A percentile compares a stretch with the other conserved stretches of the same genome.
Evolutionary conservation across 371 early-diverging fungal genomes (phyloP).

Genomic region (Apophysomyces trapeziformis): DNA sequence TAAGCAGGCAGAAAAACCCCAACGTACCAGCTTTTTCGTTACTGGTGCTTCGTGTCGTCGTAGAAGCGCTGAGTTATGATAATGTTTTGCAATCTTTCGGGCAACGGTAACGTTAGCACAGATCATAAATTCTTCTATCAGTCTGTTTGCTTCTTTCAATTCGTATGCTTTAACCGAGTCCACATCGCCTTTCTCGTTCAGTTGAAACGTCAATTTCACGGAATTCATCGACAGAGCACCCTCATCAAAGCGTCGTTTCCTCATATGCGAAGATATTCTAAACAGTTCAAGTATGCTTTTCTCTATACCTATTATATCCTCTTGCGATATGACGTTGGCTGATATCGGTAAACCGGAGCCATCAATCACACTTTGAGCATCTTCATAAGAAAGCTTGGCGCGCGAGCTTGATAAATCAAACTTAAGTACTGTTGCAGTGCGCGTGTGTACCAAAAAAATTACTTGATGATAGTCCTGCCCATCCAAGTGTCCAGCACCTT

Average conservation of each 20-base stretch:
- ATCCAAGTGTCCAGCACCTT: slow-evolving; percentile 64
- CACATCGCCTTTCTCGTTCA: slow-evolving; percentile 78
- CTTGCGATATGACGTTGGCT: slow-evolving; percentile 17
- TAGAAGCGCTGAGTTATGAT: slow-evolving; percentile 92
- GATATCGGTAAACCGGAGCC: slow-evolving; percentile 42
- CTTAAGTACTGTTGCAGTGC: too few relatives aligned
- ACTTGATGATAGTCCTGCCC: slow-evolving; percentile 71
- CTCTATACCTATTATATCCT: slow-evolving; percentile 35
- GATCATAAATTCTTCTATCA: slow-evolving; percentile 99
- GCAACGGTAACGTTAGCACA: slow-evolving; percentile 99
- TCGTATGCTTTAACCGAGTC: slow-evolving; percentile 72
- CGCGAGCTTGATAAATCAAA: slow-evolving; percentile 44
- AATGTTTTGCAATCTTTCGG: slow-evolving; percentile 79
- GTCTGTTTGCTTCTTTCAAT: slow-evolving; percentile 90
- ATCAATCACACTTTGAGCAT: slow-evolving; percentile 84
- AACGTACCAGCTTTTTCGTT: slow-evolving; percentile 60
- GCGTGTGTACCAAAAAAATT: neutral
- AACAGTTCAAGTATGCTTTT: slow-evolving; percentile 53
- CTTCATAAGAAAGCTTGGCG: slow-evolving; percentile 78
- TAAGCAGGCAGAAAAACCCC: slow-evolving; percentile 39
- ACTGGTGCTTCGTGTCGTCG: slow-evolving; percentile 85
- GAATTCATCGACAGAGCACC: slow-evolving; percentile 88
- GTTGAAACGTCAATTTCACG: slow-evolving; percentile 75
- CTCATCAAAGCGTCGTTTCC: slow-evolving; percentile 77
- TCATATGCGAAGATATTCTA: slow-evolving; percentile 69